phyloP scores from a whole-genome alignment of 768 basidiomycete species.

The Russula earlei region DNA sequence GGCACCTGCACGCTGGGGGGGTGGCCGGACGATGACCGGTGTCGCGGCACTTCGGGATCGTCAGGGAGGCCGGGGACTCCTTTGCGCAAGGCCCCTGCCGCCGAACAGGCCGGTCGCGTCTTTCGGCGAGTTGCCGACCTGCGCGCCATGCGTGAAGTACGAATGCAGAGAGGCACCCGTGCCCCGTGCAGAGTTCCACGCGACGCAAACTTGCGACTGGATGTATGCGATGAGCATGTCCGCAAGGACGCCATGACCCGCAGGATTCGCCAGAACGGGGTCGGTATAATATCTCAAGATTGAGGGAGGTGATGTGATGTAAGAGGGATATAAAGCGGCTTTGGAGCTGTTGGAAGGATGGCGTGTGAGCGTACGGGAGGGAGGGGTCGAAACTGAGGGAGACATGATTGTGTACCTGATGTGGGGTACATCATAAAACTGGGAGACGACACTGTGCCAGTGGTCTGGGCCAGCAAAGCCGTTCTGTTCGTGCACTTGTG shows the following conservation, averaged over 20 bases:
- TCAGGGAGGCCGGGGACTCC: slow-evolving; percentile 29
- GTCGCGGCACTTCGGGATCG: slow-evolving; percentile 14
- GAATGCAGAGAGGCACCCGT: slow-evolving; percentile 13
- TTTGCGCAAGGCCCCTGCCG: slow-evolving; percentile 73
- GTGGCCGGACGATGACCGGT: slow-evolving; percentile 14
- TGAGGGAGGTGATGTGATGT: slow-evolving; percentile 62
- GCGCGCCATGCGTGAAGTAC: slow-evolving; percentile 18
- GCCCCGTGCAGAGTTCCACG: slow-evolving; percentile 57
- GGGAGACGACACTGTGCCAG: slow-evolving; percentile 82
- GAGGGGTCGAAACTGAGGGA: not conserved
- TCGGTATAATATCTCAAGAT: slow-evolving; percentile 71
- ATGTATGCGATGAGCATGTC: slow-evolving; percentile 90
- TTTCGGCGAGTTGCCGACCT: slow-evolving; percentile 31
- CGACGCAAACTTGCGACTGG: slow-evolving; percentile 78
- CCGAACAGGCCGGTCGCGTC: slow-evolving; percentile 67
- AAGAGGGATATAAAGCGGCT: slow-evolving; percentile 70
- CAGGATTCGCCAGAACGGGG: slow-evolving; percentile 66
- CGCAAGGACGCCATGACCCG: slow-evolving; percentile 79
- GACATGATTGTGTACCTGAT: slow-evolving; percentile 40
- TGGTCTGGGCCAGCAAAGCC: slow-evolving; percentile 89
- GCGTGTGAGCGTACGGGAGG: not conserved
- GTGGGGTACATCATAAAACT: slow-evolving; percentile 96
- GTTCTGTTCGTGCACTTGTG: slow-evolving; percentile 67
- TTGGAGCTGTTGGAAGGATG: slow-evolving; percentile 45
- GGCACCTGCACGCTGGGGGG: slow-evolving; percentile 47